These are phyloP conservation scores for Paxillus rubicundulus DNA, from an alignment of 768 basidiomycete species.

Conservation along the genomic window DNA sequence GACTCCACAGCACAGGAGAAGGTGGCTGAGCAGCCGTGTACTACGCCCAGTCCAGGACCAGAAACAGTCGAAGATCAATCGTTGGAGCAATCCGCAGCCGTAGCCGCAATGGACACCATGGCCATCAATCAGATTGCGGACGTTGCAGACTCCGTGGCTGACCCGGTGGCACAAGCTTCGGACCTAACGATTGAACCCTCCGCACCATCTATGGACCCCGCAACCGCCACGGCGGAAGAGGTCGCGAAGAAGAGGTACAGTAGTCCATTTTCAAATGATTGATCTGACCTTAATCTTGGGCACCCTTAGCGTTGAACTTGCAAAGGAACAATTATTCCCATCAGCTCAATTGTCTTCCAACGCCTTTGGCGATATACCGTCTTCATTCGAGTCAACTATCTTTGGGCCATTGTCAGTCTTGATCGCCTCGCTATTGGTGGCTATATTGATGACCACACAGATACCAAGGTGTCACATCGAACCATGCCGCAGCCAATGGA, in stretches of 20 bases:
- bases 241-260: constrained; percentile 26
- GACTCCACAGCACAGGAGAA: constrained; percentile 23
- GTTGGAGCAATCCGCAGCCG: background rate
- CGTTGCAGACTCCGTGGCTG: background rate
- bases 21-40: background rate
- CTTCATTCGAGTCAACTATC: constrained; percentile 56
- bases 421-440: background rate
- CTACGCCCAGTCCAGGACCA: constrained; percentile 2
- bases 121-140: constrained; percentile 6
- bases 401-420: constrained; percentile 61
- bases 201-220: constrained; percentile 6
- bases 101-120: constrained; percentile 1
- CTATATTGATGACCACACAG: constrained; percentile 9
- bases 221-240: constrained; percentile 14
- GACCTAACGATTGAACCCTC: constrained; percentile 3
- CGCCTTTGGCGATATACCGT: constrained; percentile 19
- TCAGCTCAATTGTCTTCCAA: constrained; percentile 22
- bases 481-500: background rate
- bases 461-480: constrained; percentile 23
- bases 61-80: constrained; percentile 1
- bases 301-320: constrained; percentile 37
- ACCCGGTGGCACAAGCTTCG: constrained; percentile 11
- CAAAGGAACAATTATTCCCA: constrained; percentile 51
- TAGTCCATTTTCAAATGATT: background rate
- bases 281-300: constrained; percentile 3